Conservation (phyloP, 345 rosid species). For the Eucalyptus virginea region DNA sequence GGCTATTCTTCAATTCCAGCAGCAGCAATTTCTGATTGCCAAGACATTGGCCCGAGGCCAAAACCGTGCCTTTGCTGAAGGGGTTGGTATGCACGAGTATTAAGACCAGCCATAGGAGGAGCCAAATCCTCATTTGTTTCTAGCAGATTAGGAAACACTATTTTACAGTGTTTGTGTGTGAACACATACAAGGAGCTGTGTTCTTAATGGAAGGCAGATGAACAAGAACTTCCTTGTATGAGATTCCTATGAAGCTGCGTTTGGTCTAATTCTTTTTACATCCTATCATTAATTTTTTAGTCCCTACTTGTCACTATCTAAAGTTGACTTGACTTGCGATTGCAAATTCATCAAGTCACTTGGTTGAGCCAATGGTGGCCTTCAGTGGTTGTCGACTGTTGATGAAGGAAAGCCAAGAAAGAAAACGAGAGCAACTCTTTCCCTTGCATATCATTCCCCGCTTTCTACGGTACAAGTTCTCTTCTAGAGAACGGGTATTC, state of each 20-base stretch:
- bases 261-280: neutral
- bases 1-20: neutral
- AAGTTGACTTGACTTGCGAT: neutral
- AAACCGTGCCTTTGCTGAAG: neutral
- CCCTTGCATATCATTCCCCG: neutral
- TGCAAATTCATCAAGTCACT: neutral
- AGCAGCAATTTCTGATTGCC: conserved; percentile 9
- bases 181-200: neutral
- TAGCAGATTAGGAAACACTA: neutral
- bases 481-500: neutral
- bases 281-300: neutral
- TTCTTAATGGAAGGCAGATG: neutral
- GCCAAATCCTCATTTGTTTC: neutral
- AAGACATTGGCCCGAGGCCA: conserved; percentile 15
- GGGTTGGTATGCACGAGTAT: neutral
- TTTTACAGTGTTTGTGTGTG: neutral
- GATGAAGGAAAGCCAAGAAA: neutral
- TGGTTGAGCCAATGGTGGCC: neutral
- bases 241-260: neutral
- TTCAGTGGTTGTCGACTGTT: neutral
- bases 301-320: neutral
- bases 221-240: neutral
- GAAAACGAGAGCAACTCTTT: neutral
- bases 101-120: neutral
- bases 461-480: neutral